Evolutionary conservation across 2,329 filamentous ascomycete genomes (phyloP).

Genomic region (Stachybotrys echinatus): DNA sequence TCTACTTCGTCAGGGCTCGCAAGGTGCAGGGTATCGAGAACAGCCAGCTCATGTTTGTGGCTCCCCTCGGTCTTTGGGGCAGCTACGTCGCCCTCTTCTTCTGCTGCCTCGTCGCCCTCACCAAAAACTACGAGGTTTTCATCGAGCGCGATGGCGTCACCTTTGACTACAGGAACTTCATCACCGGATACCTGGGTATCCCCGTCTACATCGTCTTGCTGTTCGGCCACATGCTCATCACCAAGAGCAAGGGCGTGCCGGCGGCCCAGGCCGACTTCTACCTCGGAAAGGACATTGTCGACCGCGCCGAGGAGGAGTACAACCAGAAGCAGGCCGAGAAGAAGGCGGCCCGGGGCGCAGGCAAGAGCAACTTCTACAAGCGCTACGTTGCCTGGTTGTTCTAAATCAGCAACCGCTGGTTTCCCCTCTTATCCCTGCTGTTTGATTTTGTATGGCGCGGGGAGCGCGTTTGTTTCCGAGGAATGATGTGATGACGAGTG

Average conservation of each 20-base stretch:
- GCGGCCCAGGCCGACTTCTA: conserved; percentile 60
- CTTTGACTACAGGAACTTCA: conserved; percentile 68
- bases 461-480: background rate
- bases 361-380: conserved; percentile 23
- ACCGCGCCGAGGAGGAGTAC: conserved; percentile 65
- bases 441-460: background rate
- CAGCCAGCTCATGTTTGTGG: conserved; percentile 54
- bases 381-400: conserved; percentile 26
- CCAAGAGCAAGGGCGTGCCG: conserved; percentile 45
- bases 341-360: conserved; percentile 10
- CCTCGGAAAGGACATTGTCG: conserved; percentile 65
- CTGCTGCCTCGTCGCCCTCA: conserved; percentile 67
- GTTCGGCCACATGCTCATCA: conserved; percentile 57
- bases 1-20: conserved; percentile 58
- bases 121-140: conserved; percentile 76
- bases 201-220: conserved; percentile 65
- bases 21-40: conserved; percentile 52
- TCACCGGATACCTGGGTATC: conserved; percentile 71
- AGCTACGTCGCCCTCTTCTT: conserved; percentile 63
- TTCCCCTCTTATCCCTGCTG: no score
- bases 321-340: conserved; percentile 33
- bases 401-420: no score
- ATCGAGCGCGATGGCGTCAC: conserved; percentile 40
- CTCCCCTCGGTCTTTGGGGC: conserved; percentile 64
- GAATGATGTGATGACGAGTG: background rate